Evolutionary conservation across 2,329 filamentous ascomycete species (phyloP).

Genomic region (Emericellopsis atlantica): DNA sequence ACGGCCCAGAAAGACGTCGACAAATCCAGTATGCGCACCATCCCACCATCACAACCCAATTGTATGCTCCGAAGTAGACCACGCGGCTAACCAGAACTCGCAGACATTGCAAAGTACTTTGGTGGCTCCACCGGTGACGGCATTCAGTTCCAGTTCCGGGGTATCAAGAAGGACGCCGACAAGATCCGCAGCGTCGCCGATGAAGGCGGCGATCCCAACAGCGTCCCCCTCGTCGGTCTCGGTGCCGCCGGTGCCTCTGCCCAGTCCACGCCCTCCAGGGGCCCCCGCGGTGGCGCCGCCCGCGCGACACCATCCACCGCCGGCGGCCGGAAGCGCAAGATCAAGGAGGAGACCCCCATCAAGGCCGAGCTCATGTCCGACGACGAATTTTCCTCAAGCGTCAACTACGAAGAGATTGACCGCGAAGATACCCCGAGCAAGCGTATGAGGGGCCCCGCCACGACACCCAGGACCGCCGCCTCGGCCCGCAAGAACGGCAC

Average conservation of each 20-base stretch:
- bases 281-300: neutral
- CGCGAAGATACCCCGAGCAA: conserved; percentile 21
- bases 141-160: conserved; percentile 48
- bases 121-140: conserved; percentile 45
- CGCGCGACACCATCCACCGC: conserved; percentile 5
- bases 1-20: conserved; percentile 23
- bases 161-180: conserved; percentile 40
- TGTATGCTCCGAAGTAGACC: too few species aligned
- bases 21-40: conserved; percentile 23
- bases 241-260: conserved; percentile 11
- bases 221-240: conserved; percentile 16
- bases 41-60: too few species aligned
- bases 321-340: conserved; percentile 3
- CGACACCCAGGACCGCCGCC: neutral
- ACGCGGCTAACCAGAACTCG: neutral
- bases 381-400: conserved; percentile 8
- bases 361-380: conserved; percentile 1
- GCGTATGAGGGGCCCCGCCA: conserved; percentile 2
- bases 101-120: conserved; percentile 48
- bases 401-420: conserved; percentile 18
- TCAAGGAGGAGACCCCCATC: conserved; percentile 4
- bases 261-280: conserved; percentile 3
- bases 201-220: conserved; percentile 30
- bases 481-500: neutral
- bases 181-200: conserved; percentile 29